Percentiles rank a stretch among this genome's conserved stretches.
Conservation (phyloP, 1,139 yeast species). For the Suhomyces ambrosiae region DNA sequence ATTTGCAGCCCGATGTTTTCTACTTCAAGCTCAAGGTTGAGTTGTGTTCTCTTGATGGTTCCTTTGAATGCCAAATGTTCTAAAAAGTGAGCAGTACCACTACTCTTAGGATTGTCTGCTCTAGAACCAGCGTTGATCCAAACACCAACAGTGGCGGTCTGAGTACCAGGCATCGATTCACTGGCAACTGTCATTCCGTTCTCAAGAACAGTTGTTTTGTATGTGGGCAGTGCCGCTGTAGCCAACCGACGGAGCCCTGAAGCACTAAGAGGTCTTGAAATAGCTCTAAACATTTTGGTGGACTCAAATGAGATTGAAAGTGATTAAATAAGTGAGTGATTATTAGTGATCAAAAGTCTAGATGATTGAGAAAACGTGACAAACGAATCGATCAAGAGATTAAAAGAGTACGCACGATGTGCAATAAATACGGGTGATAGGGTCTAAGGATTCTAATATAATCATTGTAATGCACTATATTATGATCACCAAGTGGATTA, state of each 20-base stretch:
- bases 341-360: background rate
- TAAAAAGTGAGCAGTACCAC: conserved; percentile 95
- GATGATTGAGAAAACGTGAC: no score
- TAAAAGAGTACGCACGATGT: no score
- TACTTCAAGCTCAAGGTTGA: conserved; percentile 84
- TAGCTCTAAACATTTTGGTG: conserved; percentile 8
- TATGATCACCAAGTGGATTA: no score
- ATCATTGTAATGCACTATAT: no score
- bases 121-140: conserved; percentile 98
- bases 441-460: no score
- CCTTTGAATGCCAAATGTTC: conserved; percentile 98
- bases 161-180: conserved; percentile 82
- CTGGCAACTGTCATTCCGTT: conserved; percentile 96
- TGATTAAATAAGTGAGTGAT: background rate
- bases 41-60: conserved; percentile 78
- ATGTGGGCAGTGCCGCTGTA: conserved; percentile 16
- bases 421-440: no score
- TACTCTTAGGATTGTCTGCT: conserved; percentile 82
- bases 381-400: no score
- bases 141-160: conserved; percentile 96
- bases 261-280: conserved; percentile 1
- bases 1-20: conserved; percentile 96
- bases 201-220: conserved; percentile 59
- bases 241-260: conserved; percentile 12
- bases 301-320: no score